Base-by-base conservation (phyloP, 2,329 filamentous ascomycete genomes). In the Talaromyces marneffei region DNA sequence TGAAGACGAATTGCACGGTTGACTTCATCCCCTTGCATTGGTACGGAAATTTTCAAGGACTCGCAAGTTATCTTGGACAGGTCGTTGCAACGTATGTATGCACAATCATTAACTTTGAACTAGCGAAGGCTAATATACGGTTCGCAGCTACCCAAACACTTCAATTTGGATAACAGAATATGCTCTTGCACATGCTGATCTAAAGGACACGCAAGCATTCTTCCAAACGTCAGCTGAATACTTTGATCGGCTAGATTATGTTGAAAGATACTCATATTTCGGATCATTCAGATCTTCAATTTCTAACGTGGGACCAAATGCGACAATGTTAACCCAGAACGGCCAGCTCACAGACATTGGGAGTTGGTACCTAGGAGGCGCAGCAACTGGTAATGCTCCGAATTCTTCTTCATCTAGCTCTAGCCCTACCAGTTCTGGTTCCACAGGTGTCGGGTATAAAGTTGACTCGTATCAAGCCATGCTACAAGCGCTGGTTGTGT, bases 241-340 rank as follows among this genome's bases (percentile, higher is more conserved):
- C n/a, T 62, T 62, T 42, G 60, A 62, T 54, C 60, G 60, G 20
- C 25, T 62, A 37, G 60, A 62, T 18, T 62, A 62, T 53, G 54
- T 62, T 9, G 60, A 62, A 44, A 56, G 60, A 27, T 62, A 62
- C 46, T 58, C 60, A 27, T 62, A 62, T 35, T 62, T 62, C 14
- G 60, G 60, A 8, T 57, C 60, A 6, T 62, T 62, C 16, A 35
- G 55, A 4, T 62, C 60, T 23, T 58, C 54, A 18, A 55, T 58
- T n/a, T 62, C 60, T 20, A 62, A 62, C 12, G 37, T 62, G 10
- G 60, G 60, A 7, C 60, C 55, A 20, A 62, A 62, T 33, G 54
- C n/a, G 27, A 55, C 55, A 18, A 62, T 62, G 60, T 42, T 62
- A 37, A 62, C 44, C 5, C 60, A 62, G 39, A 6, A 54, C 18